These are phyloP conservation scores for Scytalidium sp. DNA, from an alignment of 2,329 filamentous ascomycete genomes.

Conservation along the genomic window DNA sequence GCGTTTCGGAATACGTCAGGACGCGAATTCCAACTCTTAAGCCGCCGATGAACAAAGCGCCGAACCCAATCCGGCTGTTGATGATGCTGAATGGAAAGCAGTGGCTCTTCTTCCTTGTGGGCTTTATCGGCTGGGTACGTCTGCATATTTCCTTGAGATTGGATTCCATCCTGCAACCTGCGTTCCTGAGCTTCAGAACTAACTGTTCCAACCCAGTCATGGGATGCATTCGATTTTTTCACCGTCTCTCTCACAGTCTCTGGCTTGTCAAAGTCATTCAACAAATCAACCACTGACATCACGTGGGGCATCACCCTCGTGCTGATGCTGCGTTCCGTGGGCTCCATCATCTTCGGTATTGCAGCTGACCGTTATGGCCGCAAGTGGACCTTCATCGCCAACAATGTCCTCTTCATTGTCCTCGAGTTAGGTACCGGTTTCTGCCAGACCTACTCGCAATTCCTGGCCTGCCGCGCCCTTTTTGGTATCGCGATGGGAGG, in stretches of 20 bases:
- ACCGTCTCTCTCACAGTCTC: constrained; percentile 75
- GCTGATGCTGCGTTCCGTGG: constrained; percentile 69
- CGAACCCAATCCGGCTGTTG: constrained; percentile 69
- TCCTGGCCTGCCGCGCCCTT: constrained; percentile 70
- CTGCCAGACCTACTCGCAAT: constrained; percentile 60
- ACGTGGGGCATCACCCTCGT: constrained; percentile 75
- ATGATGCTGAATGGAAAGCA: constrained; percentile 60
- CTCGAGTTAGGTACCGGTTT: constrained; percentile 76
- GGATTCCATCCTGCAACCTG: neutral
- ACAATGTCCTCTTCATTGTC: constrained; percentile 69
- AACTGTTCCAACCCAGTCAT: constrained; percentile 39
- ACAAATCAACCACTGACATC: constrained; percentile 61
- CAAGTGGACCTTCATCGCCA: constrained; percentile 77
- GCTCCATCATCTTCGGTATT: constrained; percentile 73
- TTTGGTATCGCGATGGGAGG: constrained; percentile 85
- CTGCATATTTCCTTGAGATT: neutral
- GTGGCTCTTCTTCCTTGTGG: constrained; percentile 75
- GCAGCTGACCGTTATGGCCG: constrained; percentile 76
- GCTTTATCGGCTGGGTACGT: constrained; percentile 64
- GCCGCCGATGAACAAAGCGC: constrained; percentile 58
- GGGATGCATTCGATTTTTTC: constrained; percentile 83
- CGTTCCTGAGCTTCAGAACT: neutral
- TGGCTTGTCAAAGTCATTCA: constrained; percentile 61
- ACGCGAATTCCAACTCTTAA: constrained; percentile 55
- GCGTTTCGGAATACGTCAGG: constrained; percentile 35